These are phyloP conservation scores for Erodium maritimum DNA, from an alignment of 345 rosid genomes.

Conservation along the genomic window DNA sequence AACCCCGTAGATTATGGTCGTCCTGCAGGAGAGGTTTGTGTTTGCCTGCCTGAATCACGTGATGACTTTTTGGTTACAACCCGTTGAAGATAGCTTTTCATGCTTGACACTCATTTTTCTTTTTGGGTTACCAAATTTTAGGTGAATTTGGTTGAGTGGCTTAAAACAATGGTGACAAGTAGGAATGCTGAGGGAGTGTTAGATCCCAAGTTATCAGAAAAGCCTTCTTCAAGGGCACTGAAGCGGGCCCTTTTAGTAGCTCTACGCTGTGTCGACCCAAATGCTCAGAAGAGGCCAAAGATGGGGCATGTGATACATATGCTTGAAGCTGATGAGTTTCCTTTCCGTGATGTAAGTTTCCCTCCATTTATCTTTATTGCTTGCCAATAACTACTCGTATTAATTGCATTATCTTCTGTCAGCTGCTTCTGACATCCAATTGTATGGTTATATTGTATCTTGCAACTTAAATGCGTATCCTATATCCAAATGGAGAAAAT, in stretches of 20 bases:
- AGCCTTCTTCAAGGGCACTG: slow-evolving; percentile 70
- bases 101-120: neutral
- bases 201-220: slow-evolving; percentile 66
- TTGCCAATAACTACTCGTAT: neutral
- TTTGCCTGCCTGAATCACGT: neutral
- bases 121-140: slow-evolving; percentile 16
- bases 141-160: slow-evolving; percentile 95
- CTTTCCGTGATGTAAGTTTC: slow-evolving; percentile 50
- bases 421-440: neutral
- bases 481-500: too few relatives aligned
- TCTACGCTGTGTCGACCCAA: slow-evolving; percentile 85
- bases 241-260: slow-evolving; percentile 90
- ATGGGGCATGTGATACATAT: slow-evolving; percentile 94
- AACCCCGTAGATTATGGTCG: slow-evolving; percentile 93
- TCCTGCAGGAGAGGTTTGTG: slow-evolving; percentile 64
- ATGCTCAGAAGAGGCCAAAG: slow-evolving; percentile 87
- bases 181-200: slow-evolving; percentile 72
- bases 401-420: neutral
- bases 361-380: neutral
- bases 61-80: slow-evolving; percentile 2
- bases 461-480: too few relatives aligned
- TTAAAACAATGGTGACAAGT: slow-evolving; percentile 75
- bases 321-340: slow-evolving; percentile 95
- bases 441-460: too few relatives aligned
- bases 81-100: slow-evolving; percentile 1